These are phyloP conservation scores for Cystofilobasidium capitatum DNA, from an alignment of 768 basidiomycete genomes.

Conservation along the genomic window DNA sequence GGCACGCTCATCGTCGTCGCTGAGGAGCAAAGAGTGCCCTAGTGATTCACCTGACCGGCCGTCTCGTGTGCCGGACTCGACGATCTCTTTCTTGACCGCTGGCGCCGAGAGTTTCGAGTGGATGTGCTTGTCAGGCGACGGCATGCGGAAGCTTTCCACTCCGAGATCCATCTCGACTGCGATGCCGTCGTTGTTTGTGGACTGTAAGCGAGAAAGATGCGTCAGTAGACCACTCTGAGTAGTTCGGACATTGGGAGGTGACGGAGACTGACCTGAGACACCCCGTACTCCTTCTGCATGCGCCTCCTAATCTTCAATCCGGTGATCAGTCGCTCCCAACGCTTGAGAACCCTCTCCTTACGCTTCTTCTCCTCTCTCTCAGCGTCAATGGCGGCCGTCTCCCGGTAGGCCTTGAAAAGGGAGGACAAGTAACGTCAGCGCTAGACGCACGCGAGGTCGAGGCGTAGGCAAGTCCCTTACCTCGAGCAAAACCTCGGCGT, in stretches of 20 bases:
- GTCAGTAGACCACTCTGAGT: background rate
- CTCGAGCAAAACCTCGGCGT: constrained; percentile 63
- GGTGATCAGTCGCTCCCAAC: constrained; percentile 78
- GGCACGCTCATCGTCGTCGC: too few relatives aligned
- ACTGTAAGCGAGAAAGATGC: background rate
- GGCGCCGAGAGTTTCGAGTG: background rate
- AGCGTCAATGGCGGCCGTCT: constrained; percentile 64
- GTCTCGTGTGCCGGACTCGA: background rate
- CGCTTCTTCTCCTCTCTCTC: constrained; percentile 66
- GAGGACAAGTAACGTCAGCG: background rate
- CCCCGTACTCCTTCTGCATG: constrained; percentile 65
- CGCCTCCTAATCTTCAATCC: constrained; percentile 78
- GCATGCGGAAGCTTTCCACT: constrained; percentile 3
- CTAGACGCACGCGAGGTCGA: too few relatives aligned
- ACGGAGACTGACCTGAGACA: background rate
- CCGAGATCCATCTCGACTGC: constrained; percentile 15
- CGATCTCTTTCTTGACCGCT: background rate
- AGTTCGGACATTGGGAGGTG: too few relatives aligned
- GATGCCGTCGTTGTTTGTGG: background rate
- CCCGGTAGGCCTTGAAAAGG: constrained; percentile 67
- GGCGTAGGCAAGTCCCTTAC: constrained; percentile 47
- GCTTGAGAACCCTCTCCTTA: constrained; percentile 69
- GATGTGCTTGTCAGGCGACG: constrained; percentile 15
- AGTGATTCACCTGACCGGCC: background rate
- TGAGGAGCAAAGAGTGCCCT: too few relatives aligned